Conservation (phyloP, 2,329 filamentous ascomycete genomes). For the Metarhizium anisopliae region DNA sequence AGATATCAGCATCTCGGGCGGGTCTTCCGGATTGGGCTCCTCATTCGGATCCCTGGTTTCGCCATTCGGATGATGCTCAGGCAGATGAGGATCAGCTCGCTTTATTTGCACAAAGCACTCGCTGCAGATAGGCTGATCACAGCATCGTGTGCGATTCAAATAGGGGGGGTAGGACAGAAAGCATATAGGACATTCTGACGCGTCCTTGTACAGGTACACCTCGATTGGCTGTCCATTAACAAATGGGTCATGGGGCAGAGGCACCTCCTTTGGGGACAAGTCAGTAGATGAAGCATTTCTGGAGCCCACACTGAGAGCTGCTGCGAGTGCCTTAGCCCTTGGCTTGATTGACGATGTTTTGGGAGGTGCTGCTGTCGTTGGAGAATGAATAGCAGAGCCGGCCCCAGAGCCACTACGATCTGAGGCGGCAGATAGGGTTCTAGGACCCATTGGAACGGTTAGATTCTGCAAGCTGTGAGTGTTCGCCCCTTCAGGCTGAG, state of each 20-base stretch:
- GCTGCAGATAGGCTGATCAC: constrained; percentile 92
- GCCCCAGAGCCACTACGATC: constrained; percentile 56
- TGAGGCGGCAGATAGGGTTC: constrained; percentile 71
- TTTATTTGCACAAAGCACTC: constrained; percentile 99
- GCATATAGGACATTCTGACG: constrained; percentile 88
- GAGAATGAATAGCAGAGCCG: constrained; percentile 46
- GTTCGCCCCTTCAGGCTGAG: constrained; percentile 37
- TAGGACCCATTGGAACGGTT: constrained; percentile 68
- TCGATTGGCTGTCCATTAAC: constrained; percentile 93
- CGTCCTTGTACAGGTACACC: constrained; percentile 87
- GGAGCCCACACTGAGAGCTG: constrained; percentile 64
- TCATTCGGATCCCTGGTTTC: constrained; percentile 26
- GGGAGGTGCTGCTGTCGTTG: constrained; percentile 27
- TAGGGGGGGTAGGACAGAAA: constrained; percentile 94
- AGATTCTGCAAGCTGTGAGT: constrained; percentile 56
- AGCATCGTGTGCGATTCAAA: constrained; percentile 88
- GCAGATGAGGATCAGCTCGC: constrained; percentile 80
- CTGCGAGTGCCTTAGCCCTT: constrained; percentile 81
- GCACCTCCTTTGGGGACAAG: constrained; percentile 66
- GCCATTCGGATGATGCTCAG: constrained; percentile 60
- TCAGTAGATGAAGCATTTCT: constrained; percentile 66
- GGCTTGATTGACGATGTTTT: constrained; percentile 62
- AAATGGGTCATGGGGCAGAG: constrained; percentile 71
- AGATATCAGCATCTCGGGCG: constrained; percentile 65
- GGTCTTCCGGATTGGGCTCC: constrained; percentile 36